Conservation (phyloP, 2,329 filamentous ascomycete species). For the Bipolaris sorokiniana region DNA sequence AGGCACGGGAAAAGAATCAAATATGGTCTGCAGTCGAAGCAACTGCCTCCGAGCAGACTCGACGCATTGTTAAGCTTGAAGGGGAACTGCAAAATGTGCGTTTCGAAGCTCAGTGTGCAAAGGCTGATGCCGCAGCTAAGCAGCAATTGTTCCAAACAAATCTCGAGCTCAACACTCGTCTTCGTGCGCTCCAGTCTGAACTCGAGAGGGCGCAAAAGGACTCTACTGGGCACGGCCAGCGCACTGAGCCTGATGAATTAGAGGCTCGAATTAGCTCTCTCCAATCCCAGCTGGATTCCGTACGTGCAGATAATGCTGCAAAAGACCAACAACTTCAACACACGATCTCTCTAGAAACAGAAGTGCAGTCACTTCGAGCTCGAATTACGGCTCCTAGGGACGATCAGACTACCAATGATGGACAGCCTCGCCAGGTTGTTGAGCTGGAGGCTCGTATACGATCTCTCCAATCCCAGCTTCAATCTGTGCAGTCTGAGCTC, state of each 20-base stretch:
- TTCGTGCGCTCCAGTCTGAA: slow-evolving; percentile 29
- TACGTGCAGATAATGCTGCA: not conserved
- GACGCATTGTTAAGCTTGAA: slow-evolving; percentile 32
- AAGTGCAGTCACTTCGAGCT: not conserved
- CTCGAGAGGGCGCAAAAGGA: slow-evolving; percentile 17
- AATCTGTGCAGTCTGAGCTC: slow-evolving; percentile 25
- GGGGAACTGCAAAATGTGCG: slow-evolving; percentile 29
- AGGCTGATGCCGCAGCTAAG: slow-evolving; percentile 33
- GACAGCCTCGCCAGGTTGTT: slow-evolving; percentile 3
- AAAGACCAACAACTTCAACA: slow-evolving; percentile 6
- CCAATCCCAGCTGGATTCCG: slow-evolving; percentile 1
- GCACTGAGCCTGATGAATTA: slow-evolving; percentile 1
- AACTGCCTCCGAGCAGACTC: slow-evolving; percentile 15
- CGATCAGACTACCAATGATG: not conserved
- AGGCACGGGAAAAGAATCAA: slow-evolving; percentile 21
- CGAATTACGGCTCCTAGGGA: not conserved
- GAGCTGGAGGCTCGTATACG: slow-evolving; percentile 13
- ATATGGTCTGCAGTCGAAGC: slow-evolving; percentile 16
- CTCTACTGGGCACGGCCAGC: not conserved
- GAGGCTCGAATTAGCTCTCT: slow-evolving; percentile 2
- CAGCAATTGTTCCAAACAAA: slow-evolving; percentile 36
- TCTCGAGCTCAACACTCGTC: slow-evolving; percentile 29
- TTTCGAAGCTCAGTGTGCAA: slow-evolving; percentile 36
- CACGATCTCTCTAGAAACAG: not conserved
- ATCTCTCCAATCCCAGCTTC: slow-evolving; percentile 28